Percentiles rank a stretch among this genome's conserved stretches.
Evolutionary conservation across 257 asterid species (phyloP).

Genomic region (Solanum chilense): DNA sequence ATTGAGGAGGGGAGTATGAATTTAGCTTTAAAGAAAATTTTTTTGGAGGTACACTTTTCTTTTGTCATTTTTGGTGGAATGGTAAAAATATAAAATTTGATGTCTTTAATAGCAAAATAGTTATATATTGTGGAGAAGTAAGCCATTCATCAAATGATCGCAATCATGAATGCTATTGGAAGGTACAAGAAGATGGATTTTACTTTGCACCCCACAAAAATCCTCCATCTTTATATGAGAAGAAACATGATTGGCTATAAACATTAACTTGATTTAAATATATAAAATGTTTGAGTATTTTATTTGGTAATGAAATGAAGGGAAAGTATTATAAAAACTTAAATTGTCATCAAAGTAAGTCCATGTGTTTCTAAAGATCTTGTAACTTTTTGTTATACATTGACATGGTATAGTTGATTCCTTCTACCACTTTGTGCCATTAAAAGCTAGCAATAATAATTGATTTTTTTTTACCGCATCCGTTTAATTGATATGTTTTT

Average conservation of each 20-base stretch:
- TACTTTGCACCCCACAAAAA: not conserved
- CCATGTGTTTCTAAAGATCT: not conserved
- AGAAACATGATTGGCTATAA: not conserved
- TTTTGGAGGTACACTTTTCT: not conserved
- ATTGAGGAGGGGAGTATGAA: not conserved
- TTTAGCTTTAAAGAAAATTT: not conserved
- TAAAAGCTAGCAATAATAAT: no score
- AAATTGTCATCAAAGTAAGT: not conserved
- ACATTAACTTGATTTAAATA: not conserved
- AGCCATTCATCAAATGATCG: not conserved
- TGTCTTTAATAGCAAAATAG: not conserved
- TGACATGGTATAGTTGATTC: no score
- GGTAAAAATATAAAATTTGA: not conserved
- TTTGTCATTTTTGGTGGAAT: not conserved
- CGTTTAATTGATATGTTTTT: no score
- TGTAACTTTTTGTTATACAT: no score
- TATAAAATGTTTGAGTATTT: not conserved
- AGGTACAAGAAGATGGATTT: not conserved
- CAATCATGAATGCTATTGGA: not conserved
- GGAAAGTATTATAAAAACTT: not conserved
- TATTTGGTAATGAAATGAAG: not conserved
- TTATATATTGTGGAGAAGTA: not conserved
- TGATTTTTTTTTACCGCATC: no score
- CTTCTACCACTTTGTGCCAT: no score
- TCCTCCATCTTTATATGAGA: not conserved